phyloP scores from a whole-genome alignment of 805 yeast species.

The Torulaspora gathmanii region DNA sequence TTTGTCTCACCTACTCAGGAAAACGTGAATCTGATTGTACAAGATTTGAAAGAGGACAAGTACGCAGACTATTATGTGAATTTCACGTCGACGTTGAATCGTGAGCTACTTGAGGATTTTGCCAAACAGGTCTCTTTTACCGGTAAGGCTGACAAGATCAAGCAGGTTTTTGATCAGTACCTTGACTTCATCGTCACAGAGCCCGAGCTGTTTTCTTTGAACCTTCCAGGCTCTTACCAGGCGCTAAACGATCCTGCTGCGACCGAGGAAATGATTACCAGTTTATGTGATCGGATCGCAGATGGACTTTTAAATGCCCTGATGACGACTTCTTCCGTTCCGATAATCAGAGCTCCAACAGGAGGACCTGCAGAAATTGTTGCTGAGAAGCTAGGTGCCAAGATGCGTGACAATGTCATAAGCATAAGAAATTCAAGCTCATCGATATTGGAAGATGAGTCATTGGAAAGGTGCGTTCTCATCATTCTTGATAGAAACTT shows the following conservation, averaged over 20 bases:
- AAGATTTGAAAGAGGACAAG: conserved; percentile 67
- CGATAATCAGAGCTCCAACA: conserved; percentile 83
- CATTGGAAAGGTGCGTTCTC: conserved; percentile 64
- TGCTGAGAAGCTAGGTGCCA: conserved; percentile 79
- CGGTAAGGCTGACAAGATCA: conserved; percentile 65
- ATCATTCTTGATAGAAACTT: conserved; percentile 81
- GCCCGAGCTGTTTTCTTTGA: conserved; percentile 81
- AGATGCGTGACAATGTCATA: conserved; percentile 77
- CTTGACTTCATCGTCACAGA: conserved; percentile 89
- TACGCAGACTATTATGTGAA: conserved; percentile 80
- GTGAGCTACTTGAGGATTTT: conserved; percentile 80
- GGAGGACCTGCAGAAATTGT: conserved; percentile 96
- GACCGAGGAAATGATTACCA: conserved; percentile 68
- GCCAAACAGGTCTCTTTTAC: conserved; percentile 74
- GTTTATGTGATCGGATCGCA: conserved; percentile 64
- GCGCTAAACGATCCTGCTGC: conserved; percentile 65
- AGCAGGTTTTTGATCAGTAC: conserved; percentile 92
- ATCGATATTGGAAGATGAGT: conserved; percentile 21
- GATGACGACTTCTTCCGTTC: conserved; percentile 72
- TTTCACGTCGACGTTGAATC: conserved; percentile 72
- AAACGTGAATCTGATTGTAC: conserved; percentile 63
- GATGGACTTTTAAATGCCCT: conserved; percentile 76
- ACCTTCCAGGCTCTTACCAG: conserved; percentile 59
- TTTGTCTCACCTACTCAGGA: conserved; percentile 83
- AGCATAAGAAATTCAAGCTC: conserved; percentile 44